These are phyloP conservation scores for Colletotrichum horii DNA, from an alignment of 2,329 filamentous ascomycete species.

Conservation along the genomic window DNA sequence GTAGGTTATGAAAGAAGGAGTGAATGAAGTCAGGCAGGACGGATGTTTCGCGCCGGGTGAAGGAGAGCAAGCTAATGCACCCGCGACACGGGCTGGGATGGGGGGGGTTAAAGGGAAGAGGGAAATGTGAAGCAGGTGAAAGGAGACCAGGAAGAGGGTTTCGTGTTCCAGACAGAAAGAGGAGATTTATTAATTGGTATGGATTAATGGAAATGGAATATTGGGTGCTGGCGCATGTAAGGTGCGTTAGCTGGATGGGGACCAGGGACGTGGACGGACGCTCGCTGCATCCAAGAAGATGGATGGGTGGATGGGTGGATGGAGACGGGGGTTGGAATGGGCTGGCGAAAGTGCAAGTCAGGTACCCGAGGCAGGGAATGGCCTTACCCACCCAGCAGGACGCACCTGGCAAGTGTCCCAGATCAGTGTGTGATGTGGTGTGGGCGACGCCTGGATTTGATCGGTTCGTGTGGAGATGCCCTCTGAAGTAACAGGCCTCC, in stretches of 20 bases:
- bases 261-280: neutral
- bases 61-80: neutral
- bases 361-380: slow-evolving; percentile 13
- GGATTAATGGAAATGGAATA: slow-evolving; percentile 14
- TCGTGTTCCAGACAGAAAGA: slow-evolving; percentile 6
- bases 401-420: neutral
- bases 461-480: slow-evolving; percentile 12
- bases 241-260: neutral
- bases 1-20: neutral
- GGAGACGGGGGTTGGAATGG: neutral
- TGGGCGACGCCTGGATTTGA: neutral
- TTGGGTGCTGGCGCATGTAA: slow-evolving; percentile 1
- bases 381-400: too few relatives aligned
- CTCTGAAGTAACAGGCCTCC: neutral
- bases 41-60: slow-evolving; percentile 5
- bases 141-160: neutral
- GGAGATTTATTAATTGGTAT: slow-evolving; percentile 18
- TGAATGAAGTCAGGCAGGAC: slow-evolving; percentile 1
- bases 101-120: neutral
- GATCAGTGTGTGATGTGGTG: neutral
- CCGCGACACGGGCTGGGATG: neutral
- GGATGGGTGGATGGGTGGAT: neutral
- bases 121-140: neutral
- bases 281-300: neutral
- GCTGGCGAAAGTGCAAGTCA: neutral